A percentile compares a stretch with the other conserved stretches of the same genome.
Evolutionary conservation across 2,329 filamentous ascomycete genomes (phyloP).

Genomic region (Aspergillus sclerotialis): DNA sequence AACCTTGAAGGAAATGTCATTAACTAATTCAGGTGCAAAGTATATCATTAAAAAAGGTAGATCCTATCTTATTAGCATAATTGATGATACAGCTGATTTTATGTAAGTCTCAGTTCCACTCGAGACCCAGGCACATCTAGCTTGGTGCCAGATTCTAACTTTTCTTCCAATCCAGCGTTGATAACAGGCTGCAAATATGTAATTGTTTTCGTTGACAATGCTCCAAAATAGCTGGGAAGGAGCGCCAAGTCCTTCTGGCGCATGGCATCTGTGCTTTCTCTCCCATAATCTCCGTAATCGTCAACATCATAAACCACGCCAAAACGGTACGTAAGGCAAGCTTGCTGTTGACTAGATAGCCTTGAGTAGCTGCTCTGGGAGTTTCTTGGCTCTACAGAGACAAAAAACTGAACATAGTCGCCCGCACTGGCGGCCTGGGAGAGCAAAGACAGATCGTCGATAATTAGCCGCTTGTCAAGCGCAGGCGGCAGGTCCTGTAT

Average conservation of each 20-base stretch:
- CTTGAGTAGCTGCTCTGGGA: background rate
- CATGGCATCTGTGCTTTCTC: background rate
- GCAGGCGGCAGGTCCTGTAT: conserved; percentile 12
- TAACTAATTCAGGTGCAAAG: background rate
- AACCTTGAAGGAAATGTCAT: background rate
- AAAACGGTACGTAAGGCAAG: conserved; percentile 20
- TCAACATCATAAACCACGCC: conserved; percentile 26
- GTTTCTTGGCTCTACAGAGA: conserved; percentile 20
- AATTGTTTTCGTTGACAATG: conserved; percentile 34
- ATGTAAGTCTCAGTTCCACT: conserved; percentile 14
- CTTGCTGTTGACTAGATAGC: conserved; percentile 1
- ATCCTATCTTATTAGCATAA: too few relatives aligned
- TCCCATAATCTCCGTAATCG: background rate
- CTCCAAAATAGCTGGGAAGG: conserved; percentile 30
- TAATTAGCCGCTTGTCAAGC: conserved; percentile 14
- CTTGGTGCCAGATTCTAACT: conserved; percentile 21
- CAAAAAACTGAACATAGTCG: conserved; percentile 37
- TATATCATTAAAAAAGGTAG: too few relatives aligned
- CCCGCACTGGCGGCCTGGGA: conserved; percentile 31
- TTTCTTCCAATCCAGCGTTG: conserved; percentile 2
- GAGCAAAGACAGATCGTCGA: conserved; percentile 29
- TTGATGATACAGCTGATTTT: too few relatives aligned
- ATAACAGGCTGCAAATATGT: conserved; percentile 21
- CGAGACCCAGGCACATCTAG: conserved; percentile 28
- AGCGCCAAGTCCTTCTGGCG: conserved; percentile 13